These are phyloP conservation scores for Gracilaria vermiculophylla DNA, from an alignment of 23 red algal genomes.

Conservation along the genomic window DNA sequence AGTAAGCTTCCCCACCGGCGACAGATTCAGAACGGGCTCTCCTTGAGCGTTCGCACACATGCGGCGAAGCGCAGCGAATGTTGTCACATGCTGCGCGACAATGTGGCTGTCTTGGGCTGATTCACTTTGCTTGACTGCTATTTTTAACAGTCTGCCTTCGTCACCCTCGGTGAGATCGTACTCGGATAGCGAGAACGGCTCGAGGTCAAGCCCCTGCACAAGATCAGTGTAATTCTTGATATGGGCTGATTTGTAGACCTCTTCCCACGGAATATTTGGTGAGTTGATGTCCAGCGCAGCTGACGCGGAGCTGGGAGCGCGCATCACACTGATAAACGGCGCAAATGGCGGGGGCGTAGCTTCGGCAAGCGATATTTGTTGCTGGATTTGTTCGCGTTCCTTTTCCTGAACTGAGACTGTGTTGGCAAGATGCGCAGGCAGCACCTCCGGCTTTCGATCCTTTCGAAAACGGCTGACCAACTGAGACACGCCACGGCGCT, in stretches of 20 bases:
- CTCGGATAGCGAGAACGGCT: constrained; percentile 63
- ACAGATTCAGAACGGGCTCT: neutral
- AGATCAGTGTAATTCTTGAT: constrained; percentile 62
- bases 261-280: constrained; percentile 62
- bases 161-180: constrained; percentile 67
- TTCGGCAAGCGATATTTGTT: constrained; percentile 31
- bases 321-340: constrained; percentile 49
- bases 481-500: constrained; percentile 1
- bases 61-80: constrained; percentile 34
- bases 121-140: constrained; percentile 15
- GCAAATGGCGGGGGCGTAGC: constrained; percentile 59
- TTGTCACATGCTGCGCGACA: constrained; percentile 33
- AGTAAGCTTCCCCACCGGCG: constrained; percentile 36
- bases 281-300: constrained; percentile 30
- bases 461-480: constrained; percentile 45
- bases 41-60: constrained; percentile 50
- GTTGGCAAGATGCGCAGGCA: constrained; percentile 58
- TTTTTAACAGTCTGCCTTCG: constrained; percentile 31
- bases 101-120: neutral
- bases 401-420: constrained; percentile 5
- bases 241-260: constrained; percentile 47
- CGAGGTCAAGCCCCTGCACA: constrained; percentile 14
- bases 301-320: constrained; percentile 23
- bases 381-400: constrained; percentile 21
- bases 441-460: constrained; percentile 18